Percentiles rank a stretch among this genome's conserved stretches.
These are phyloP conservation scores for Alectoria sarmentosa DNA, from an alignment of 495 filamentous ascomycete genomes.

Conservation along the genomic window DNA sequence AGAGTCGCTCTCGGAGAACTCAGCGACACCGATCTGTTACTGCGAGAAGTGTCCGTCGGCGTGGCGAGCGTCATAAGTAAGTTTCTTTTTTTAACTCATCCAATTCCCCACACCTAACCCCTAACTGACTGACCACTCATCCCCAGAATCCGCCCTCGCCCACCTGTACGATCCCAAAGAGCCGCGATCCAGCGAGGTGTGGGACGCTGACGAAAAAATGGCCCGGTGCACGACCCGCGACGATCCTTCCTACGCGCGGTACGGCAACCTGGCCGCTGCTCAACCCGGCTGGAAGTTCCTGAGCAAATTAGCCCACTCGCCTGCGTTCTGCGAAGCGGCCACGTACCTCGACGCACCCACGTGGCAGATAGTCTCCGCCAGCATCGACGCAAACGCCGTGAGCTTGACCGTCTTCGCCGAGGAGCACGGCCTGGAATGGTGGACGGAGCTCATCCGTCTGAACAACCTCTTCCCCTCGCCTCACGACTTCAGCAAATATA, in stretches of 20 bases:
- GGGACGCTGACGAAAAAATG: not conserved
- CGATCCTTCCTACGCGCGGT: not conserved
- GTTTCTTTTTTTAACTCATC: no score
- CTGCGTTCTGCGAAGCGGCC: not conserved
- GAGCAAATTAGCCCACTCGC: not conserved
- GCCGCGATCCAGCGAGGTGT: not conserved
- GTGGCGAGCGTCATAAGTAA: not conserved
- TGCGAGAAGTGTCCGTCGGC: not conserved
- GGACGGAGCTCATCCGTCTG: not conserved
- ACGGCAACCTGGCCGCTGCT: not conserved
- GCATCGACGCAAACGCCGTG: not conserved
- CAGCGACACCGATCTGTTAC: not conserved
- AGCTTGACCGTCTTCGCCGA: not conserved
- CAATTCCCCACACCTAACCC: no score
- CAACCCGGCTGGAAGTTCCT: not conserved
- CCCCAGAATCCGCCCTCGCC: not conserved
- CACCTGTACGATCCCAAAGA: not conserved
- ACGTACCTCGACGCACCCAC: not conserved
- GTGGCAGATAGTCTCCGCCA: not conserved
- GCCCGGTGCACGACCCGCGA: not conserved
- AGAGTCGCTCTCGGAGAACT: not conserved
- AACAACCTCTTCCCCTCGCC: not conserved
- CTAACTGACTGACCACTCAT: not conserved
- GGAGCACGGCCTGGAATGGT: not conserved
- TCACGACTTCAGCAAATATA: not conserved